Evolutionary conservation across 495 filamentous ascomycete genomes (phyloP).

Genomic region (Penicillium manginii): DNA sequence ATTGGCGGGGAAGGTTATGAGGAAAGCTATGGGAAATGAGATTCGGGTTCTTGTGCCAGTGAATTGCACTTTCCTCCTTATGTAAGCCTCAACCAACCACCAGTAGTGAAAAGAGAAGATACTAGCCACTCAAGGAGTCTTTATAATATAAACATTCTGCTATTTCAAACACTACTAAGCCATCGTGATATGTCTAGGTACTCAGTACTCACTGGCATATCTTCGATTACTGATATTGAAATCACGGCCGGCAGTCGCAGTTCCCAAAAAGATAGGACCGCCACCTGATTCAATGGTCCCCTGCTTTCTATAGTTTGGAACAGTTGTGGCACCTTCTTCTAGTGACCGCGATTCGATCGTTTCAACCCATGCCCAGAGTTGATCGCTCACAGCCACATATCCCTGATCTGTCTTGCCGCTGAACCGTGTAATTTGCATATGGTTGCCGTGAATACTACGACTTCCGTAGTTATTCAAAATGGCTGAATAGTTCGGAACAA

Average conservation of each 20-base stretch:
- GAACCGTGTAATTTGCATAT: constrained; percentile 12
- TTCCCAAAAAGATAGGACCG: constrained; percentile 2
- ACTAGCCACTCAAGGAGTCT: too few relatives aligned
- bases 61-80: too few relatives aligned
- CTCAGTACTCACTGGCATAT: too few relatives aligned
- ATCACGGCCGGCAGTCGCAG: constrained; percentile 1
- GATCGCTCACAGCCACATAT: constrained; percentile 2
- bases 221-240: background rate
- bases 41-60: too few relatives aligned
- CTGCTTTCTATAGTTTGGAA: background rate
- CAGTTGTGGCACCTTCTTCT: background rate
- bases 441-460: constrained; percentile 8
- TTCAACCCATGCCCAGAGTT: constrained; percentile 8
- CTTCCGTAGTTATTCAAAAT: constrained; percentile 5
- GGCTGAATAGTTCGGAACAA: constrained; percentile 8
- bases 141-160: too few relatives aligned
- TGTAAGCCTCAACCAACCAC: too few relatives aligned
- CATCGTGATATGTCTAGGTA: too few relatives aligned
- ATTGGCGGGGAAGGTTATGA: too few relatives aligned
- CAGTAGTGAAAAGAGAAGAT: too few relatives aligned
- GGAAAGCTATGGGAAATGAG: too few relatives aligned
- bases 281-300: constrained; percentile 1
- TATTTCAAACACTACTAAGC: too few relatives aligned
- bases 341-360: background rate
- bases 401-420: constrained; percentile 1